Evolutionary conservation across 2,329 filamentous ascomycete species (phyloP).

Genomic region (Colletotrichum spinosum): DNA sequence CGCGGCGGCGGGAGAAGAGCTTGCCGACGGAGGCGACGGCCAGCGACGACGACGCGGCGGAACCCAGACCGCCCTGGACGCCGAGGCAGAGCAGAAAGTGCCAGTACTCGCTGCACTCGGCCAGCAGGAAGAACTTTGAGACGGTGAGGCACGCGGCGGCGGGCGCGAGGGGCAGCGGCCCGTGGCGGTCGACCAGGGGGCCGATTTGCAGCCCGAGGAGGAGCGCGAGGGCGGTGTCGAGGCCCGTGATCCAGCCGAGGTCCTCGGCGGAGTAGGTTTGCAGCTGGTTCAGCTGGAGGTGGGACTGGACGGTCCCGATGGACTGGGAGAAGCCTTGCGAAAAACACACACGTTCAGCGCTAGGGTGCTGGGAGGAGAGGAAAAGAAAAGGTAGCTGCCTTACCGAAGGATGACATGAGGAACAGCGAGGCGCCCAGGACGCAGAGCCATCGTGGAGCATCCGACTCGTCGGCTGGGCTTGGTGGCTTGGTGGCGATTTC

Average conservation of each 20-base stretch:
- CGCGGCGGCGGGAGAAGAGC: too few species aligned
- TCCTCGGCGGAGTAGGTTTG: constrained; percentile 52
- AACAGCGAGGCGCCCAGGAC: constrained; percentile 2
- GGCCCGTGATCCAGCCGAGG: constrained; percentile 61
- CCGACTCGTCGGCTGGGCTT: neutral
- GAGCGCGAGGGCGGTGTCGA: constrained; percentile 57
- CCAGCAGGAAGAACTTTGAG: constrained; percentile 56
- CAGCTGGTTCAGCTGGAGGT: constrained; percentile 57
- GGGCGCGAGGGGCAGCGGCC: constrained; percentile 52
- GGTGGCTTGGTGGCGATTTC: neutral
- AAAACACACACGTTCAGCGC: neutral
- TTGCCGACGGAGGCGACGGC: too few species aligned
- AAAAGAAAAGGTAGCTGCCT: too few species aligned
- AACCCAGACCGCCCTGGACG: too few species aligned
- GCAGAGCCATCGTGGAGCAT: constrained; percentile 3
- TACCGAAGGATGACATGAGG: constrained; percentile 15
- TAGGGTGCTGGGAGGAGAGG: too few species aligned
- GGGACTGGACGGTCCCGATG: constrained; percentile 60
- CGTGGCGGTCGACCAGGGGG: constrained; percentile 60
- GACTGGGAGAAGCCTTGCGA: constrained; percentile 56
- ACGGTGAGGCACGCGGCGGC: constrained; percentile 51
- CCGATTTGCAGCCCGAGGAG: constrained; percentile 59
- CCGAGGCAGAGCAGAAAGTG: too few species aligned
- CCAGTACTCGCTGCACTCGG: constrained; percentile 23
- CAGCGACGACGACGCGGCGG: too few species aligned